These are phyloP conservation scores for Penicillium bovifimosum DNA, from an alignment of 495 filamentous ascomycete species.

Conservation along the genomic window DNA sequence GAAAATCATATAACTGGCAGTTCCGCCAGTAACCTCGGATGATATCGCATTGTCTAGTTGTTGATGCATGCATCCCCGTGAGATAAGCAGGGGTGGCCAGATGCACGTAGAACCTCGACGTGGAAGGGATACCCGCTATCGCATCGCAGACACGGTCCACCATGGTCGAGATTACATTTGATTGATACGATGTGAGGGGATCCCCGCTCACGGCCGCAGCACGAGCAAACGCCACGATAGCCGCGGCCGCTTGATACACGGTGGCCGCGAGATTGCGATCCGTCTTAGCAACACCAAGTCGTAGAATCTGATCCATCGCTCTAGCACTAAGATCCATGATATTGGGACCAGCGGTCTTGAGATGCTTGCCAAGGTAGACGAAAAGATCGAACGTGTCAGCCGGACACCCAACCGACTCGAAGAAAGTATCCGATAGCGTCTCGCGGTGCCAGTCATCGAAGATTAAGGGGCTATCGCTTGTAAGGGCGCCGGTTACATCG, in stretches of 20 bases:
- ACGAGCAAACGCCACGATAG: conserved; percentile 23
- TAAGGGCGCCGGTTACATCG: conserved; percentile 26
- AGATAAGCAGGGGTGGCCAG: conserved; percentile 25
- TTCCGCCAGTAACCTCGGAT: conserved; percentile 26
- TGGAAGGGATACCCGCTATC: conserved; percentile 18
- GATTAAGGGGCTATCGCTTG: conserved; percentile 20
- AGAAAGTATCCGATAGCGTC: conserved; percentile 18
- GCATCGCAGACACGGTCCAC: conserved; percentile 21
- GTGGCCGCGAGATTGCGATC: conserved; percentile 18
- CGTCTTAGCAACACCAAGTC: conserved; percentile 2
- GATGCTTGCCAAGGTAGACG: conserved; percentile 18
- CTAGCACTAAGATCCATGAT: conserved; percentile 15
- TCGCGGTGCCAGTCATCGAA: conserved; percentile 33
- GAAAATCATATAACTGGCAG: conserved; percentile 24
- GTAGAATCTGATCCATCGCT: conserved; percentile 21
- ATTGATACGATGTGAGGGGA: conserved; percentile 2
- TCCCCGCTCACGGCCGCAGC: not conserved
- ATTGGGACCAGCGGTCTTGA: not conserved
- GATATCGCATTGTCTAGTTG: conserved; percentile 19
- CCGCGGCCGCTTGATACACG: conserved; percentile 26
- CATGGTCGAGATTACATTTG: conserved; percentile 13
- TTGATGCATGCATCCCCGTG: conserved; percentile 19
- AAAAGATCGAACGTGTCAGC: conserved; percentile 29
- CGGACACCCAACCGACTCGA: conserved; percentile 30
- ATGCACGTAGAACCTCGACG: conserved; percentile 28